Conservation (phyloP, 768 basidiomycete species). For the Sarcomyxa edulis region DNA sequence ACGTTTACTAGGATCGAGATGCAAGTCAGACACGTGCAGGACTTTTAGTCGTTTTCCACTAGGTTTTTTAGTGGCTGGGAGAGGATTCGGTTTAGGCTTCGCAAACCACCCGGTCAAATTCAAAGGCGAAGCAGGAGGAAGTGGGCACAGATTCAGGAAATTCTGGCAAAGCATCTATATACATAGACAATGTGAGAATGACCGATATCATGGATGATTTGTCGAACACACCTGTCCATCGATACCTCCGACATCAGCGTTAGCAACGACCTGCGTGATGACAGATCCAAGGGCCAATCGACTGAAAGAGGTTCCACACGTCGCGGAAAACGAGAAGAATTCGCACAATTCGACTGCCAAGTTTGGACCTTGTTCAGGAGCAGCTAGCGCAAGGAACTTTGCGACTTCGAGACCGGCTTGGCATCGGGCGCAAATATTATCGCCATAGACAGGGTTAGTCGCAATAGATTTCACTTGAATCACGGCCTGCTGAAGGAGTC, state of each 20-base stretch:
- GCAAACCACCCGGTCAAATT: slow-evolving; percentile 67
- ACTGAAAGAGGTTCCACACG: slow-evolving; percentile 46
- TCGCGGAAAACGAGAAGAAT: slow-evolving; percentile 44
- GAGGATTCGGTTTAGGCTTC: slow-evolving; percentile 69
- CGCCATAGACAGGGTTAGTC: slow-evolving; percentile 45
- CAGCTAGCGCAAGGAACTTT: slow-evolving; percentile 63
- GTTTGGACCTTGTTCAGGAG: slow-evolving; percentile 53
- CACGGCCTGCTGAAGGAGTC: slow-evolving; percentile 47
- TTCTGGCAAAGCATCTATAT: slow-evolving; percentile 52
- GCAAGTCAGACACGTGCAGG: slow-evolving; percentile 73
- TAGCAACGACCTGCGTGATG: slow-evolving; percentile 66
- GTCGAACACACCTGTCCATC: slow-evolving; percentile 63
- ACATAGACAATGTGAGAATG: slow-evolving; percentile 1
- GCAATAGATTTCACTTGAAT: slow-evolving; percentile 53
- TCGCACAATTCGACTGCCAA: slow-evolving; percentile 60
- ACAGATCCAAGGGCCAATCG: slow-evolving; percentile 47
- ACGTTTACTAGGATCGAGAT: slow-evolving; percentile 62
- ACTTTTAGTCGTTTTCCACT: slow-evolving; percentile 68
- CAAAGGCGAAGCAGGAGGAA: slow-evolving; percentile 53
- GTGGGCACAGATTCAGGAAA: slow-evolving; percentile 51
- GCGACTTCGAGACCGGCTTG: slow-evolving; percentile 54
- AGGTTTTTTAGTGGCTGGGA: slow-evolving; percentile 50
- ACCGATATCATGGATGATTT: slow-evolving; percentile 4
- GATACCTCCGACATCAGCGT: slow-evolving; percentile 64
- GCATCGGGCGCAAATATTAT: slow-evolving; percentile 54